Evolutionary conservation across 2,329 filamentous ascomycete species (phyloP).

Genomic region (Sclerotinia nivalis): DNA sequence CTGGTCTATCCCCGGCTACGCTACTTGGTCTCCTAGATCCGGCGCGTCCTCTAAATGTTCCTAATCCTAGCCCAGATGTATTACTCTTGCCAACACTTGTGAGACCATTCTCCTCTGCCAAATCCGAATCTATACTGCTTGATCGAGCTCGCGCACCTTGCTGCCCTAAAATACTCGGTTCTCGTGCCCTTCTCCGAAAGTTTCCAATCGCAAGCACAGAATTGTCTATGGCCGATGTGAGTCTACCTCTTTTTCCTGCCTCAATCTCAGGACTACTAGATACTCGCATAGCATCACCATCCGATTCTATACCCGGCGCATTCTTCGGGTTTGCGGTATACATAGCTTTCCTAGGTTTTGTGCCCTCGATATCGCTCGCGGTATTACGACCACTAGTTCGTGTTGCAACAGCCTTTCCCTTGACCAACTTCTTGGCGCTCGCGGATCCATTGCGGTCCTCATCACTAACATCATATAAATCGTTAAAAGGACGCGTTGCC

Average conservation of each 20-base stretch:
- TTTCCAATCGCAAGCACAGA: constrained; percentile 50
- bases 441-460: constrained; percentile 26
- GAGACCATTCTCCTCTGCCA: constrained; percentile 37
- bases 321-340: constrained; percentile 10
- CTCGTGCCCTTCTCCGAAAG: constrained; percentile 59
- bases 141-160: constrained; percentile 34
- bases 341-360: neutral
- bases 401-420: constrained; percentile 28
- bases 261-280: constrained; percentile 40
- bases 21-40: constrained; percentile 33
- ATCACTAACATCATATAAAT: constrained; percentile 41
- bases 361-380: constrained; percentile 8
- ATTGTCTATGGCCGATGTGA: constrained; percentile 37
- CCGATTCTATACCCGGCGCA: constrained; percentile 9
- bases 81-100: constrained; percentile 36
- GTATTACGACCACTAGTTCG: constrained; percentile 8
- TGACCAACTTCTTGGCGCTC: constrained; percentile 28
- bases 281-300: constrained; percentile 18
- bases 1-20: constrained; percentile 34
- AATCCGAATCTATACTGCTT: constrained; percentile 40
- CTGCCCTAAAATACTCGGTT: constrained; percentile 43
- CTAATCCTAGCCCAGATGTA: constrained; percentile 35
- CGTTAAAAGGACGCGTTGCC: constrained; percentile 29
- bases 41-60: constrained; percentile 38
- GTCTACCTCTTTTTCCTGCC: constrained; percentile 35